These are phyloP conservation scores for Monilinia laxa DNA, from an alignment of 2,329 filamentous ascomycete genomes.

Conservation along the genomic window DNA sequence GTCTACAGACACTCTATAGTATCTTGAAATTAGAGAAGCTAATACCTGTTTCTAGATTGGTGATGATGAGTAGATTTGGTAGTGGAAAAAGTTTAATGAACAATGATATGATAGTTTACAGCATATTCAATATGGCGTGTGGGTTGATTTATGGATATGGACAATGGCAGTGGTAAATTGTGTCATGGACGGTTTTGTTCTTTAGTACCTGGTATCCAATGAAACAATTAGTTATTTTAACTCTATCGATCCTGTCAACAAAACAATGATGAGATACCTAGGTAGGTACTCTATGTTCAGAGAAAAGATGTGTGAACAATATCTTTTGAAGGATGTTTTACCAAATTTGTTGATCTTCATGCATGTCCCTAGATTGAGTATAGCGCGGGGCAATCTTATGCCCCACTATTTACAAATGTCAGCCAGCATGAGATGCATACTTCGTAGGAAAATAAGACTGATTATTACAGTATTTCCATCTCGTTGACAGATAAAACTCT, in stretches of 20 bases:
- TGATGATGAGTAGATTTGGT: constrained; percentile 55
- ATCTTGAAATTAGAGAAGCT: constrained; percentile 19
- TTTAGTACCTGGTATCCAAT: constrained; percentile 10
- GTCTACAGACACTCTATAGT: not conserved
- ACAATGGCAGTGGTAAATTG: constrained; percentile 18
- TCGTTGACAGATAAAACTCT: not conserved
- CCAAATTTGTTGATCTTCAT: constrained; percentile 5
- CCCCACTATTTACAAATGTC: constrained; percentile 15
- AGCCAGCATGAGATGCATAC: constrained; percentile 1
- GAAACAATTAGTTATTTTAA: constrained; percentile 7
- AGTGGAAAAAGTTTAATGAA: constrained; percentile 32
- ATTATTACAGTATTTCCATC: not conserved
- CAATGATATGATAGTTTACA: constrained; percentile 34
- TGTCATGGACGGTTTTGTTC: constrained; percentile 17
- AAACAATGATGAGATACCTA: constrained; percentile 9
- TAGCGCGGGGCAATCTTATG: constrained; percentile 19
- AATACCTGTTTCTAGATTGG: constrained; percentile 57
- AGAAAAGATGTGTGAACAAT: not conserved
- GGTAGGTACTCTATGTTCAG: not conserved
- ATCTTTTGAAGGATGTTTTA: not conserved
- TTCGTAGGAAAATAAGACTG: constrained; percentile 1
- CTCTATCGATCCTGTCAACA: constrained; percentile 5
- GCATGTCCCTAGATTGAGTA: constrained; percentile 5
- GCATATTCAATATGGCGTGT: constrained; percentile 38
- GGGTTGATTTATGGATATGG: constrained; percentile 40